Base-by-base conservation (phyloP, 2,329 filamentous ascomycete species). In the Davidsoniella australis region DNA sequence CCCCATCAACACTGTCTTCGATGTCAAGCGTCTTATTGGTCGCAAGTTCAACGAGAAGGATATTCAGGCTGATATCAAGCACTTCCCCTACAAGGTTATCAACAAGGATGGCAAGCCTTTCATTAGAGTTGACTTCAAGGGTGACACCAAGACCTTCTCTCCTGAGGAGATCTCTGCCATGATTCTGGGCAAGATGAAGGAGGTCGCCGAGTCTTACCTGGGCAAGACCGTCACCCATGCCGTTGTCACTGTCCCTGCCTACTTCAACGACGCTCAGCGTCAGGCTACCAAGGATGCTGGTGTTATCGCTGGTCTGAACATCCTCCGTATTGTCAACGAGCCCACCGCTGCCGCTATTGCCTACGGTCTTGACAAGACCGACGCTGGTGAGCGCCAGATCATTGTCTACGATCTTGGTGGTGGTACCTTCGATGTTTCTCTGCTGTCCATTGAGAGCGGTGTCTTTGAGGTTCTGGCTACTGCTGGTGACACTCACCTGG, bases 261-360 rank as follows among this genome's bases (percentile, higher is more conserved):
- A 94, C 75, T 95, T 95, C 84, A 94, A 94, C 71, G 88, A 94
- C 73, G 88, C 87, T 70, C 88, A 95, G 75, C 79, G 88, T 70
- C 87, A 94, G 70, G 87, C 88, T 54, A 94, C 87, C 68, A 94
- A 94, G 79, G 87, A 94, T 64, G 88, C 88, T 59, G 88, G 87
- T 66, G 75, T 73, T 56, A 94, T 95, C 62, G 86, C 88, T 62
- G 88, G 88, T 64, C 78, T 95, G 55, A 94, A 93, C 66, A 85
- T 94, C 60, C 83, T 94, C 64, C 87, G 88, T 72, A 87, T 95
- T 56, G 86, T 94, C 64, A 94, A 94, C 75, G 88, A 94, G 69
- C 88, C 88, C 61, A 94, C 88, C 61, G 88, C 88, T 63, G 88
- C 88, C 64, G 88, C 87, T 68, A 86, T 94, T 64, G 88, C 88